Percentiles rank a stretch among this genome's conserved stretches.
phyloP scores from a whole-genome alignment of 192 early-diverging fungal genomes.

The Backusella parvicylindrica region DNA sequence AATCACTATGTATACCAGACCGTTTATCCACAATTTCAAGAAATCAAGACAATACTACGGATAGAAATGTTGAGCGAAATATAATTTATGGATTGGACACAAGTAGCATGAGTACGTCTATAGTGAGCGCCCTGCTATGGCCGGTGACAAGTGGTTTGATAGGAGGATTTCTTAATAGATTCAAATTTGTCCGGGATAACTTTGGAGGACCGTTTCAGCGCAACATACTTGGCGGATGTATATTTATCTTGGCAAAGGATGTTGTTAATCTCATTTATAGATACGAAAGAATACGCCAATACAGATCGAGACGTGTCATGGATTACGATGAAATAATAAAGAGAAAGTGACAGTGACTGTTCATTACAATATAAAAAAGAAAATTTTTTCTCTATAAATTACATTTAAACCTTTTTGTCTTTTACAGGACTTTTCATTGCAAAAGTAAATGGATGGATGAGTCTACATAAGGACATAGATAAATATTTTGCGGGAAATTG shows the following conservation, averaged over 20 bases:
- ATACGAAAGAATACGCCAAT: slow-evolving; percentile 34
- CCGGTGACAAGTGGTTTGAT: slow-evolving; percentile 60
- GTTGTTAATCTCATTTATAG: slow-evolving; percentile 52
- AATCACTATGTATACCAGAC: not conserved
- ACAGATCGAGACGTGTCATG: not conserved
- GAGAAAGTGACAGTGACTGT: not conserved
- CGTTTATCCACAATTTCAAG: not conserved
- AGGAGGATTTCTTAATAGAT: slow-evolving; percentile 29
- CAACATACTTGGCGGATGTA: slow-evolving; percentile 27
- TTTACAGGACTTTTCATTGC: slow-evolving; percentile 7
- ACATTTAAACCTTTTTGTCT: not conserved
- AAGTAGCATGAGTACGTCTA: slow-evolving; percentile 41
- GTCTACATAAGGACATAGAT: not conserved
- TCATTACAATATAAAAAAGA: not conserved
- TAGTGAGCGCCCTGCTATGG: slow-evolving; percentile 61
- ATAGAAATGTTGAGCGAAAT: not conserved
- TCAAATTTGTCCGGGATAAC: slow-evolving; percentile 8
- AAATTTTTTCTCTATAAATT: not conserved
- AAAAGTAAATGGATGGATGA: not conserved
- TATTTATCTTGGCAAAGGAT: slow-evolving; percentile 41
- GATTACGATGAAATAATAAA: not conserved
- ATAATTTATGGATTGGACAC: not conserved
- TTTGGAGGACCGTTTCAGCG: slow-evolving; percentile 30
- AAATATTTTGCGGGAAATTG: not conserved
- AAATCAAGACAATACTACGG: not conserved